Base-by-base conservation (phyloP, 2,329 filamentous ascomycete species). In the Leptosphaerulina australis region DNA sequence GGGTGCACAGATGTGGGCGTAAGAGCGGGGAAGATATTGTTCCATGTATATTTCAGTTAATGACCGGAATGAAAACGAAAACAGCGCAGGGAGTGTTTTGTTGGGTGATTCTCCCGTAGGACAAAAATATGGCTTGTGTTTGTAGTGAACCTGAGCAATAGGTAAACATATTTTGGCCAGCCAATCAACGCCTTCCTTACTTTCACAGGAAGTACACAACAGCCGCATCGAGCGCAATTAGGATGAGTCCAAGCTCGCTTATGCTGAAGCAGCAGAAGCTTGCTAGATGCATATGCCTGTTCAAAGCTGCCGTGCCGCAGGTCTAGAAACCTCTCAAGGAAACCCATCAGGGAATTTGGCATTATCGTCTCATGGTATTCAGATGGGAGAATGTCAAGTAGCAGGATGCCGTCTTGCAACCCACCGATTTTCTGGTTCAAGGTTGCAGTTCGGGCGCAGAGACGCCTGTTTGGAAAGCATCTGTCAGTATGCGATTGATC, bases 41-140 rank as follows among this genome's bases (percentile, higher is more conserved):
- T 51, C 48, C 48, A 43, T 45, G 17, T 17, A 8, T 1, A 22
- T 12, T 36, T 3, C 40, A n/a, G 50, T 30, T 28, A 53, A 54
- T 54, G 55, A 59, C 45, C 30, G 41, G 40, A 22, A 48, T 50
- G 43, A 44, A 49, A 43, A 50, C 36, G 37, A 44, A 44, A 48
- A 37, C 40, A 50, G 46, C 28, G 48, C 51, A 50, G 50, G 29
- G 53, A 48, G 43, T 40, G 34, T 52, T 56, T 56, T 60, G 56
- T 58, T 60, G 62, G 56, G 55, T 53, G 44, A 53, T 43, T 18
- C 33, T 48, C 26, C 39, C 46, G 41, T 43, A 49, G 31, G 45
- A 54, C 49, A 31, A 38, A 50, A 45, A 36, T 50, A 56, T 45
- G 44, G 46, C 33, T 48, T 49, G 49, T 40, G 50, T 53, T 55